phyloP scores from a whole-genome alignment of 1,284 basidiomycete species.

The Ceratobasidium sp. region DNA sequence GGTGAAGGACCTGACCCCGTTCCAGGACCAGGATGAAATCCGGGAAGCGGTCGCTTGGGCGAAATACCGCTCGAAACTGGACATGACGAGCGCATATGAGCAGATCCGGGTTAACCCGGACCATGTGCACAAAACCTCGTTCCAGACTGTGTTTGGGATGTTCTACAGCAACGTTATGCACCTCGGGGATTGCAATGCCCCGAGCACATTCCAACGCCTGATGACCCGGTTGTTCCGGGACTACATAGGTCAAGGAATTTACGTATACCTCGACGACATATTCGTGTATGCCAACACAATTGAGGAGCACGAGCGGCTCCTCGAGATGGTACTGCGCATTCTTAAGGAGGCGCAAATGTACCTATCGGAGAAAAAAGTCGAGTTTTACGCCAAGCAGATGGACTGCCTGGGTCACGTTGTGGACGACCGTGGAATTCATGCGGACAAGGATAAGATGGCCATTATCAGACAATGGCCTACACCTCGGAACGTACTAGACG shows the following conservation, averaged over 20 bases:
- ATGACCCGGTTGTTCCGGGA: constrained; percentile 56
- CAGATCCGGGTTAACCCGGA: constrained; percentile 57
- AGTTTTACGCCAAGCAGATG: constrained; percentile 53
- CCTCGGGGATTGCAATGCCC: constrained; percentile 55
- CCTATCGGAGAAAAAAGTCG: constrained; percentile 54
- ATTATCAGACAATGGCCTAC: constrained; percentile 45
- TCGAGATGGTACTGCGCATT: constrained; percentile 55
- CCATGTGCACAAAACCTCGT: constrained; percentile 52
- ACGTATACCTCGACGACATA: constrained; percentile 49
- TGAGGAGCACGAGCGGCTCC: constrained; percentile 57
- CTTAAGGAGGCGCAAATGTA: constrained; percentile 54
- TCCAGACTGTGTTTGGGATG: constrained; percentile 58
- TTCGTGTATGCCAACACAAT: constrained; percentile 56
- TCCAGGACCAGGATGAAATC: constrained; percentile 59
- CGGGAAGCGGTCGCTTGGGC: constrained; percentile 51
- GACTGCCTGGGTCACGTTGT: constrained; percentile 57
- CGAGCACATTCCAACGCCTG: constrained; percentile 52
- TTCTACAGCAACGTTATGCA: constrained; percentile 58
- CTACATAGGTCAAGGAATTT: constrained; percentile 51
- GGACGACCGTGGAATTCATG: constrained; percentile 54
- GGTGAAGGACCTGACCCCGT: constrained; percentile 56
- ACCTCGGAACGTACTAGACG: constrained; percentile 56
- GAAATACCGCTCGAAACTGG: constrained; percentile 53
- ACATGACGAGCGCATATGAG: constrained; percentile 57
- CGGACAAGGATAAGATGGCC: constrained; percentile 53